Evolutionary conservation across 805 yeast species (phyloP).

Genomic region (Priceomyces castillae): DNA sequence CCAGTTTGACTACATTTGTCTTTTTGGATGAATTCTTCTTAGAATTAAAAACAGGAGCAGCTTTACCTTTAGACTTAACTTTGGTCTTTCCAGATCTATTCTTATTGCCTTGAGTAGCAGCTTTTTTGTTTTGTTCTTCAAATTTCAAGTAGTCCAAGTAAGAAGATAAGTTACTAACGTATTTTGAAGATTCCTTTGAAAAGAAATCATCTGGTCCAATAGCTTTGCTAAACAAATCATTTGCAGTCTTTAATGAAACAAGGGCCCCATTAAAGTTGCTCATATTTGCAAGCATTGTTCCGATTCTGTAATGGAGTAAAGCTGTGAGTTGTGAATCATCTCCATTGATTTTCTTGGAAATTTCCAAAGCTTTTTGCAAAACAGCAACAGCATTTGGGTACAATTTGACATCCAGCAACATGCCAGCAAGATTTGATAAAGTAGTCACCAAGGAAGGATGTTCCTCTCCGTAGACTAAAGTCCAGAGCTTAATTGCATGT

Average conservation of each 20-base stretch:
- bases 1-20: slow-evolving; percentile 21
- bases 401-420: slow-evolving; percentile 50
- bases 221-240: slow-evolving; percentile 50
- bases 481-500: slow-evolving; percentile 60
- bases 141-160: slow-evolving; percentile 44
- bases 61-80: slow-evolving; percentile 5
- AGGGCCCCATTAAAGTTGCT: slow-evolving; percentile 56
- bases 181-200: slow-evolving; percentile 65
- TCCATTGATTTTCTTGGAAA: slow-evolving; percentile 55
- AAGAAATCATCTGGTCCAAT: slow-evolving; percentile 67
- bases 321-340: slow-evolving; percentile 60
- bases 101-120: slow-evolving; percentile 9
- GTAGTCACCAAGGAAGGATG: slow-evolving; percentile 74
- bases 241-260: slow-evolving; percentile 54
- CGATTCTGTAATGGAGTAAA: slow-evolving; percentile 60
- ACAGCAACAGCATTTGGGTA: slow-evolving; percentile 49
- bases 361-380: slow-evolving; percentile 49
- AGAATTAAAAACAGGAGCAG: not conserved
- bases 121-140: slow-evolving; percentile 25
- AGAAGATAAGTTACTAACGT: slow-evolving; percentile 58
- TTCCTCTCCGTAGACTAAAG: slow-evolving; percentile 51
- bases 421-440: slow-evolving; percentile 56
- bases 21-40: slow-evolving; percentile 13
- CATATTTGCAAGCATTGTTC: slow-evolving; percentile 45
- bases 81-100: slow-evolving; percentile 6